These are phyloP conservation scores for Vaccinium macrocarpon DNA, from an alignment of 148 eudicot genomes.

Conservation along the genomic window DNA sequence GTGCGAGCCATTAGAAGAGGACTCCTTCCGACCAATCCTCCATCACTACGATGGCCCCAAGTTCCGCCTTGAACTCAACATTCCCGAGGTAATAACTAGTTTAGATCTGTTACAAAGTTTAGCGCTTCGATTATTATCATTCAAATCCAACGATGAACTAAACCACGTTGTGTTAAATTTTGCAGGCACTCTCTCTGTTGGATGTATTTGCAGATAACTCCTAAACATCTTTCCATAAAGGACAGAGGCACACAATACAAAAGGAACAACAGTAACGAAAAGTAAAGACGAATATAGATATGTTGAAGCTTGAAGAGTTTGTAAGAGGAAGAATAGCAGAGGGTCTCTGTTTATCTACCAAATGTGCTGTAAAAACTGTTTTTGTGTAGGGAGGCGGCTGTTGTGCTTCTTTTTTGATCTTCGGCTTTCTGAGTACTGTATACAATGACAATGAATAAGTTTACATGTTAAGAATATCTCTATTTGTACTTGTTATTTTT, in stretches of 20 bases:
- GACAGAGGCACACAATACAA: background rate
- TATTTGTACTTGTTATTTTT: background rate
- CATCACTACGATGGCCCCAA: slow-evolving; percentile 99
- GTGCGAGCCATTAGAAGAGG: slow-evolving; percentile 90
- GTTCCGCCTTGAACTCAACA: slow-evolving; percentile 92
- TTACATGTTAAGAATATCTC: background rate
- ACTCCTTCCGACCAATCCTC: slow-evolving; percentile 96
- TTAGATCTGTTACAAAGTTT: background rate
- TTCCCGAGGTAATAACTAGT: slow-evolving; percentile 70
- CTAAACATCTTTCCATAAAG: background rate
- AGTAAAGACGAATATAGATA: background rate
- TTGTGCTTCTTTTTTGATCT: background rate
- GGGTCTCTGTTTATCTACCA: background rate
- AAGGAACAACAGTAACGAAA: background rate
- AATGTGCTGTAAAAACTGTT: background rate
- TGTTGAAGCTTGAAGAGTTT: slow-evolving; percentile 21
- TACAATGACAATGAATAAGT: background rate
- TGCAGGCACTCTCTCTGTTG: slow-evolving; percentile 72
- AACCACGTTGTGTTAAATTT: background rate
- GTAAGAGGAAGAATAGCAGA: slow-evolving; percentile 3
- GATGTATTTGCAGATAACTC: slow-evolving; percentile 50
- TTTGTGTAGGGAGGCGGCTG: background rate
- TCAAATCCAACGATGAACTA: background rate
- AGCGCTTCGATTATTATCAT: background rate
- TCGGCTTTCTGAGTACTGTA: background rate